Conservation (phyloP, 176 grass and related monocot species). For the Musa beccarii region DNA sequence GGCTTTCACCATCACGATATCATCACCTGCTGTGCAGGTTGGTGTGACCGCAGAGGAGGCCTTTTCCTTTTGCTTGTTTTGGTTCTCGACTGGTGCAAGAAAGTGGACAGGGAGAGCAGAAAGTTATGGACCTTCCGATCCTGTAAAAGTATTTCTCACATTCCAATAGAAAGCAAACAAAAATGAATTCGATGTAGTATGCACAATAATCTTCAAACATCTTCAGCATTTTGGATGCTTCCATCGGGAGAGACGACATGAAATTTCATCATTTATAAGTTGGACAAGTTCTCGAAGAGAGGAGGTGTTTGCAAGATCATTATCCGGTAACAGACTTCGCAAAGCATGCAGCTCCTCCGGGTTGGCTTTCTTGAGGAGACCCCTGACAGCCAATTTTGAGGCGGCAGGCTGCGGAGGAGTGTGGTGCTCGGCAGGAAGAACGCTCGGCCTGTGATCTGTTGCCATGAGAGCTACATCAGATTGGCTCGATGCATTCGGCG, state of each 20-base stretch:
- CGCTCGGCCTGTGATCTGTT: neutral
- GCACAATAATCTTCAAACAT: too few relatives aligned
- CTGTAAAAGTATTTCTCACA: too few relatives aligned
- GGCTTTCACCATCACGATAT: too few relatives aligned
- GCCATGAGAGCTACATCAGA: too few relatives aligned
- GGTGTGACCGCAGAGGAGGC: too few relatives aligned
- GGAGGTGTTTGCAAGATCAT: neutral
- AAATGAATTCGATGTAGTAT: too few relatives aligned
- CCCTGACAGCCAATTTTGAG: neutral
- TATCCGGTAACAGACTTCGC: neutral
- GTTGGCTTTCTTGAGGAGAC: constrained; percentile 12
- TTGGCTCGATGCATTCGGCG: neutral
- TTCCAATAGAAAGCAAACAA: too few relatives aligned
- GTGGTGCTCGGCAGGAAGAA: neutral
- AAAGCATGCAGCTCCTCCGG: constrained; percentile 11
- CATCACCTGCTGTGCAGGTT: too few relatives aligned
- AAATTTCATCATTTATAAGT: neutral
- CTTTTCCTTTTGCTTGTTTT: too few relatives aligned
- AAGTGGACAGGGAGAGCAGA: too few relatives aligned
- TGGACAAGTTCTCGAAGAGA: neutral
- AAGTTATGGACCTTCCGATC: too few relatives aligned
- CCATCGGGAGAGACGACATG: neutral
- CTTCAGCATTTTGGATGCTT: neutral
- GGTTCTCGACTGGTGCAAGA: too few relatives aligned
- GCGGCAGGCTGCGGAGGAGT: neutral